Percentiles rank a stretch among this genome's conserved stretches.
These are phyloP conservation scores for Nicotiana tabacum DNA, from an alignment of 257 asterid species.

Conservation along the genomic window DNA sequence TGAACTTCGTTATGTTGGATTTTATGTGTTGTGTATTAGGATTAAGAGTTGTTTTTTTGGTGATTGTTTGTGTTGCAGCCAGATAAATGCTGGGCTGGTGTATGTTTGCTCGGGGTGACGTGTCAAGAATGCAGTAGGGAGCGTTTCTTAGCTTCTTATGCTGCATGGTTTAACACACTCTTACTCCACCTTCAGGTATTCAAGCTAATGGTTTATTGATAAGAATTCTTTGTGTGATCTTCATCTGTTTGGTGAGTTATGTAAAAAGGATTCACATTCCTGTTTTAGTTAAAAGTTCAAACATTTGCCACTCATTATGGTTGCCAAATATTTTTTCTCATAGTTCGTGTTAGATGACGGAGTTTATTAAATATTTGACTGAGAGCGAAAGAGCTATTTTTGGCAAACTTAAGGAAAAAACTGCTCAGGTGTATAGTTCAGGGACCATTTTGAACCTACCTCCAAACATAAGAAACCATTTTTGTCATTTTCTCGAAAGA, in stretches of 20 bases:
- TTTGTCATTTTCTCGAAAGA: neutral
- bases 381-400: too few relatives aligned
- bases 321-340: neutral
- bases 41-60: neutral
- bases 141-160: constrained; percentile 68
- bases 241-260: neutral
- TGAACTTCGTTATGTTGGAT: neutral
- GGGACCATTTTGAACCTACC: too few relatives aligned
- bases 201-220: neutral
- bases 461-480: too few relatives aligned
- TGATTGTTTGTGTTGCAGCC: constrained; percentile 44
- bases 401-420: too few relatives aligned
- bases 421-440: too few relatives aligned
- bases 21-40: neutral
- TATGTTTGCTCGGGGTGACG: constrained; percentile 87
- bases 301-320: neutral
- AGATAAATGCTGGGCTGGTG: constrained; percentile 85
- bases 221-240: neutral
- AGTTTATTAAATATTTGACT: too few relatives aligned
- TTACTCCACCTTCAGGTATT: constrained; percentile 65
- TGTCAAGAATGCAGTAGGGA: constrained; percentile 77
- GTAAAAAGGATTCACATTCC: neutral
- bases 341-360: too few relatives aligned
- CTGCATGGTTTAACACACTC: constrained; percentile 62
- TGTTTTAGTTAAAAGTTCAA: neutral